Evolutionary conservation across 2,329 filamentous ascomycete genomes (phyloP), one percentile per base, ranked within the genome.

Genomic region (Stachybotrys echinatus): DNA sequence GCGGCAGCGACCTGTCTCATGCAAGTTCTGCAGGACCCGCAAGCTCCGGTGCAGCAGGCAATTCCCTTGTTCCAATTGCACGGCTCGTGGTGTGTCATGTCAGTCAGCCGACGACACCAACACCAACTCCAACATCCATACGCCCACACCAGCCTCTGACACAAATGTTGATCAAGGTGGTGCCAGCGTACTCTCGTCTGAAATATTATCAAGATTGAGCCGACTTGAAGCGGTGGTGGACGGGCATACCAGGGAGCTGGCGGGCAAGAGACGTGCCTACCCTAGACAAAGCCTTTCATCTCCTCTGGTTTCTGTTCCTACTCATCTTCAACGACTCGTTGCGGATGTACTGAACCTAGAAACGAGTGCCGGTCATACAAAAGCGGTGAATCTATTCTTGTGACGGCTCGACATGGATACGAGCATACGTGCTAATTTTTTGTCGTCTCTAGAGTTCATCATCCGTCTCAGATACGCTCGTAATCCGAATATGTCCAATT

Each of bases 51-150:
- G 66, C 56, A 69, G 65, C 48, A 62, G 66, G 39, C 56, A 63
- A 45, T 67, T 68, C 47, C 66, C 66, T 3, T 69, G 66, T 52
- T 60, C 61, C 45, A 69, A 69, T 58, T 69, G 66, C 53, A 64
- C 62, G 45, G 62, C 60, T 52, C 64, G 66, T 54, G 65, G 65
- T 52, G 55, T 68, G 21, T 53, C 55, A 19, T 69, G 66, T 54
- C 61, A 60, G 37, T 57, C 38, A 40, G 8, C 17, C 38, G 38
- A 40, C 18, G 38, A 40, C 12, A 59, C 48, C 51, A 58, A 20
- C 43, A 42, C 18, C 18, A n/a, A 40, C 12, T 58, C 48, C 51
- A 58, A 20, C 43, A 42, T 17, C 23, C 48, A 20, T 8, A 10
- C 38, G 18, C 17, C 17, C 19, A 40, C 38, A 8, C 18, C 38